Base-by-base conservation (phyloP, 495 filamentous ascomycete species). In the Aspergillus bertholletiae region DNA sequence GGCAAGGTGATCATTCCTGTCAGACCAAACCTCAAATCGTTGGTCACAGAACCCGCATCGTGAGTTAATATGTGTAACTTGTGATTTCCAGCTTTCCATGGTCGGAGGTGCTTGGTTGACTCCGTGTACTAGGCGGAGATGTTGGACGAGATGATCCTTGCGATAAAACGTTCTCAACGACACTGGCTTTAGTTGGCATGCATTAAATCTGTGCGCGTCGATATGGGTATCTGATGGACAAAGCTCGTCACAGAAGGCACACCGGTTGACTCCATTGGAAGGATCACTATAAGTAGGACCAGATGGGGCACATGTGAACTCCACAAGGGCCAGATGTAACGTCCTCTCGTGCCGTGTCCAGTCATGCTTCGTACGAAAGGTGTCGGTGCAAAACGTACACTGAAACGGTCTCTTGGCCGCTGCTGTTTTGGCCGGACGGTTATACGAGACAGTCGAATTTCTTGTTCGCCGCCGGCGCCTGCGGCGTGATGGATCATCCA, bases 131-230 rank as follows among this genome's bases (percentile, higher is more conserved):
- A 91, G 75, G 28, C 84, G 80, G 21, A 92, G 64, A 59, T 92
- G 88, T 59, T 92, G 88, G 11, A 92, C n/a, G n/a, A n/a, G 74
- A 64, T 92, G 88, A 60, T 92, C 88, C 68, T 91, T 92, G 15
- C 88, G 79, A 56, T 88, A 90, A 64, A 90, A 91, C n/a, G n/a
- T n/a, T n/a, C n/a, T n/a, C n/a, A n/a, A n/a, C n/a, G n/a, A n/a
- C n/a, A n/a, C n/a, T n/a, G n/a, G n/a, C n/a, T n/a, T n/a, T n/a
- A n/a, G n/a, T n/a, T n/a, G n/a, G n/a, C n/a, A n/a, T n/a, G n/a
- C n/a, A n/a, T n/a, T n/a, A n/a, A n/a, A n/a, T n/a, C n/a, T n/a
- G 66, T 90, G 88, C 0, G 65, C 69, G 52, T 71, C 57, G 44
- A 71, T 50, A 48, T 66, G 66, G 5, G 20, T 46, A 5, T 55